Evolutionary conservation across 768 basidiomycete species (phyloP).

Genomic region (Serendipita sp.): DNA sequence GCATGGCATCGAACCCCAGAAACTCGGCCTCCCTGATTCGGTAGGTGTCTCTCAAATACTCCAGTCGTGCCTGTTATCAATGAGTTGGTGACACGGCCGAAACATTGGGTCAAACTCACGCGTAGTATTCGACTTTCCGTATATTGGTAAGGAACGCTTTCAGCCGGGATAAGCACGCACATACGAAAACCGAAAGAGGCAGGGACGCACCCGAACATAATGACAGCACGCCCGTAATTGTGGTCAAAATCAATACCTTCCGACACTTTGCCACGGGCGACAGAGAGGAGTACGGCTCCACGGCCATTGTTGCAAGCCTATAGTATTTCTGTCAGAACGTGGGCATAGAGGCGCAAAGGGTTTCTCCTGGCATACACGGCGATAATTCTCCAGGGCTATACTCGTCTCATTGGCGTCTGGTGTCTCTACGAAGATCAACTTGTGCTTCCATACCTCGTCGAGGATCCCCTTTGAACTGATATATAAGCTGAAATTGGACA

Average conservation of each 20-base stretch:
- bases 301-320: constrained; percentile 98
- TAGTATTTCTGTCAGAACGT: neutral
- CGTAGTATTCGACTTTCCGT: constrained; percentile 96
- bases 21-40: constrained; percentile 98
- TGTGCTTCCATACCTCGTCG: constrained; percentile 99
- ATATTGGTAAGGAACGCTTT: constrained; percentile 88
- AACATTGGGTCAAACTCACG: constrained; percentile 12
- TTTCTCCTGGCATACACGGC: constrained; percentile 41
- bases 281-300: constrained; percentile 89
- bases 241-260: constrained; percentile 99
- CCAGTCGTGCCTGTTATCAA: constrained; percentile 50
- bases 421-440: constrained; percentile 97
- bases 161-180: neutral
- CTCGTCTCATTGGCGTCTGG: constrained; percentile 98
- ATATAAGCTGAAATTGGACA: constrained; percentile 5
- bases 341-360: neutral
- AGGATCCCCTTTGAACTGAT: constrained; percentile 61
- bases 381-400: constrained; percentile 92
- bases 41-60: constrained; percentile 96
- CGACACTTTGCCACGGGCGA: constrained; percentile 96
- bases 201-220: constrained; percentile 86
- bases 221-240: constrained; percentile 95
- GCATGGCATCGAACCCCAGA: constrained; percentile 97
- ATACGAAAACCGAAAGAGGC: neutral
- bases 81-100: neutral